These are phyloP conservation scores for Coniochaeta sp. DNA, from an alignment of 2,329 filamentous ascomycete genomes.

Conservation along the genomic window DNA sequence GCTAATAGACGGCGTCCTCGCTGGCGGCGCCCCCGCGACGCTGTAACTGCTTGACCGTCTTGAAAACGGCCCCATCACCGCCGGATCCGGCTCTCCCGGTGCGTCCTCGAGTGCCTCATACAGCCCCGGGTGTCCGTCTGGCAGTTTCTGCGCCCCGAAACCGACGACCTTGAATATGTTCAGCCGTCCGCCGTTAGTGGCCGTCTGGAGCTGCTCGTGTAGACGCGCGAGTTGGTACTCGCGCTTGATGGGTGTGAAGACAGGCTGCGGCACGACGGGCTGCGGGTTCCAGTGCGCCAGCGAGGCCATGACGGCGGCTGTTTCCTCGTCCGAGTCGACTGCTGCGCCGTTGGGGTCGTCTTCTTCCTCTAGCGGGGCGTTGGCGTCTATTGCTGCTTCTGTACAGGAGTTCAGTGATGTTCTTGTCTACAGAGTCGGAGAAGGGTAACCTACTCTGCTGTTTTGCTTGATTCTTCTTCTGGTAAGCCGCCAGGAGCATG, in stretches of 20 bases:
- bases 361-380: constrained; percentile 82
- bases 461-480: constrained; percentile 98
- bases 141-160: constrained; percentile 46
- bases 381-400: constrained; percentile 93
- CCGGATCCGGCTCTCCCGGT: constrained; percentile 47
- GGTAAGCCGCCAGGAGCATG: constrained; percentile 80
- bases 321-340: constrained; percentile 93
- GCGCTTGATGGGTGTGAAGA: constrained; percentile 54
- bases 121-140: constrained; percentile 39
- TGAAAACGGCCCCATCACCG: constrained; percentile 24
- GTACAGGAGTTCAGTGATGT: constrained; percentile 14
- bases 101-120: constrained; percentile 44
- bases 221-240: constrained; percentile 57
- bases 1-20: constrained; percentile 38
- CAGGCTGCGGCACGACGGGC: constrained; percentile 63
- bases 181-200: constrained; percentile 56
- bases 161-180: constrained; percentile 59
- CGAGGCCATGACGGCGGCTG: constrained; percentile 78
- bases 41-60: constrained; percentile 40
- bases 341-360: constrained; percentile 72
- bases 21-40: constrained; percentile 19
- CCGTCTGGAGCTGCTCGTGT: constrained; percentile 58
- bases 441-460: constrained; percentile 69
- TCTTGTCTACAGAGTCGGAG: not conserved
- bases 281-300: constrained; percentile 69